Conservation (phyloP, 352 stramenopile species). For the Phytopythium litorale region DNA sequence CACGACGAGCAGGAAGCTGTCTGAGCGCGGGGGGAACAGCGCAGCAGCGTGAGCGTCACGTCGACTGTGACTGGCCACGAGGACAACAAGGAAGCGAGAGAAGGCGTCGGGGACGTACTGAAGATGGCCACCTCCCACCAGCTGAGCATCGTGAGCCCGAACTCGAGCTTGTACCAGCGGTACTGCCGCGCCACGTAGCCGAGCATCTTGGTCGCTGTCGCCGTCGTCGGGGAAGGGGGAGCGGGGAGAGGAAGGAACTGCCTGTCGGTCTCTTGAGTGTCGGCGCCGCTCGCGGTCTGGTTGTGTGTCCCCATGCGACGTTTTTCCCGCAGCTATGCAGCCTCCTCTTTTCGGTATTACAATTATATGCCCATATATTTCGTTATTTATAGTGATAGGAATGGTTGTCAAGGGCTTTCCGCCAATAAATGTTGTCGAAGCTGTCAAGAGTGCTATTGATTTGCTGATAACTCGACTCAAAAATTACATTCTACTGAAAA, state of each 20-base stretch:
- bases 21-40: constrained; percentile 21
- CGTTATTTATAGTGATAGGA: no score
- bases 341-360: not conserved
- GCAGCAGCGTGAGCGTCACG: not conserved
- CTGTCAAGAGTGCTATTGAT: not conserved
- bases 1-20: constrained; percentile 68
- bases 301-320: not conserved
- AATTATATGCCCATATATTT: no score
- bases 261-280: not conserved
- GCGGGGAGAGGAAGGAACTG: not conserved
- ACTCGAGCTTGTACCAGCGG: constrained; percentile 87
- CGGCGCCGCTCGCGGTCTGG: not conserved
- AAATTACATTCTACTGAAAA: no score
- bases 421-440: not conserved
- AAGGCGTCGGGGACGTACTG: constrained; percentile 40
- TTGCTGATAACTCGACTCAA: not conserved
- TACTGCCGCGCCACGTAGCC: constrained; percentile 64
- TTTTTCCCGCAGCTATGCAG: not conserved
- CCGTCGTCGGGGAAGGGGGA: not conserved
- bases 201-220: constrained; percentile 32
- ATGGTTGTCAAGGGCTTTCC: not conserved
- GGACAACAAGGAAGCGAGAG: no score
- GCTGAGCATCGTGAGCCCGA: constrained; percentile 80
- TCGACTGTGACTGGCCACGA: no score
- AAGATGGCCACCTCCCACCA: constrained; percentile 80